These are phyloP conservation scores for Tilletia setariae DNA, from an alignment of 1,284 basidiomycete genomes.

Conservation along the genomic window DNA sequence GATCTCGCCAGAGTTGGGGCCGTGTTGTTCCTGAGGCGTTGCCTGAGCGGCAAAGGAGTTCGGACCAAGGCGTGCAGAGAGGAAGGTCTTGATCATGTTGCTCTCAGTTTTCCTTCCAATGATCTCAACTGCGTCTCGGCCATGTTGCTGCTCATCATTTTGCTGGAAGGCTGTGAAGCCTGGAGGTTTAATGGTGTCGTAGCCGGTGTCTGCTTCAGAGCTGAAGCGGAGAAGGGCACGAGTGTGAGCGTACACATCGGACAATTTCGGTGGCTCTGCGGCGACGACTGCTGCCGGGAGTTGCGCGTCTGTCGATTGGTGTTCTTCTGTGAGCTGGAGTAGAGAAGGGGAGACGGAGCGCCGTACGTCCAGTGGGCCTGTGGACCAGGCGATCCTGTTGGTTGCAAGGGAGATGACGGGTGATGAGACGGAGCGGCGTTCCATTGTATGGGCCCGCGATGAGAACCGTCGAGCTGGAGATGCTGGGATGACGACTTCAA, in stretches of 20 bases:
- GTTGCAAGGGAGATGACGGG: neutral
- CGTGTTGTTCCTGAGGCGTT: neutral
- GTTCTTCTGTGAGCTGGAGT: too few relatives aligned
- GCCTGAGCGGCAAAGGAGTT: too few relatives aligned
- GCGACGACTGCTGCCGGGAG: neutral
- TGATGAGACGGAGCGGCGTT: neutral
- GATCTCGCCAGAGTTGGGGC: constrained; percentile 15
- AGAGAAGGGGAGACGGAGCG: too few relatives aligned
- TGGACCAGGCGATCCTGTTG: too few relatives aligned
- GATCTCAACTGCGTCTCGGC: constrained; percentile 37
- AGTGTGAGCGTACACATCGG: constrained; percentile 55
- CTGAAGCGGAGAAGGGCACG: constrained; percentile 50
- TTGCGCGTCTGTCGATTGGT: neutral
- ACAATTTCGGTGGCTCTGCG: constrained; percentile 15
- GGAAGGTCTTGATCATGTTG: constrained; percentile 45
- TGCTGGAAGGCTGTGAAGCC: constrained; percentile 28
- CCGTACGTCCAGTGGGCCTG: too few relatives aligned
- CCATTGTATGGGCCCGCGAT: neutral
- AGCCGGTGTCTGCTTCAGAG: constrained; percentile 27
- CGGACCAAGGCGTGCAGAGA: constrained; percentile 33
- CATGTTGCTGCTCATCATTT: constrained; percentile 21
- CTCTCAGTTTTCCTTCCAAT: constrained; percentile 51
- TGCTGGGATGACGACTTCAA: neutral
- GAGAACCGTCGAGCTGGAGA: neutral
- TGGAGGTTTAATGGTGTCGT: constrained; percentile 27